Percentiles rank a stretch among this genome's conserved stretches.
Evolutionary conservation across 768 basidiomycete genomes (phyloP).

Genomic region (Terana coerulea): DNA sequence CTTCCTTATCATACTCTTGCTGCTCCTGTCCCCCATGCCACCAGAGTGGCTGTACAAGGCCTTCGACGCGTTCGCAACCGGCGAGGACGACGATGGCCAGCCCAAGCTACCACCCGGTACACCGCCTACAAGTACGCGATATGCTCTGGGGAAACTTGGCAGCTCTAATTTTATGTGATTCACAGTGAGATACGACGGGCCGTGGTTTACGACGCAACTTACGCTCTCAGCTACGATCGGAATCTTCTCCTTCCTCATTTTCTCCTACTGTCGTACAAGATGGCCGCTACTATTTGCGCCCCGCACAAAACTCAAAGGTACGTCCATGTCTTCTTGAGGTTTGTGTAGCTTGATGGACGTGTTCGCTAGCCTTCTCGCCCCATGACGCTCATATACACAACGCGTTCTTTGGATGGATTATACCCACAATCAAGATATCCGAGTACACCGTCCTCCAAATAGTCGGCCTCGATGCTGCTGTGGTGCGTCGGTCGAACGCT

Average conservation of each 20-base stretch:
- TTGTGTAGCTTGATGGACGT: slow-evolving; percentile 3
- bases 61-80: not conserved
- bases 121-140: slow-evolving; percentile 56
- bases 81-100: not conserved
- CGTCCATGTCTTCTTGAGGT: slow-evolving; percentile 13
- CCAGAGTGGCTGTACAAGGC: not conserved
- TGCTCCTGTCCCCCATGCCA: not conserved
- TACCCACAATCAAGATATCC: slow-evolving; percentile 86
- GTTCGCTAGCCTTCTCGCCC: slow-evolving; percentile 77
- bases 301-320: slow-evolving; percentile 91
- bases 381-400: slow-evolving; percentile 87
- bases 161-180: not conserved
- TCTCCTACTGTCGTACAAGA: slow-evolving; percentile 83
- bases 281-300: slow-evolving; percentile 93
- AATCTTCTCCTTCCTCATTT: slow-evolving; percentile 73
- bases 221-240: slow-evolving; percentile 76
- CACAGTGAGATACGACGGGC: slow-evolving; percentile 80
- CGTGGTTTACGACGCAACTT: slow-evolving; percentile 94
- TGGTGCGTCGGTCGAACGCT: slow-evolving; percentile 50
- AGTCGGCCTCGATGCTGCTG: slow-evolving; percentile 94
- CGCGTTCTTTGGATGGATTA: slow-evolving; percentile 93
- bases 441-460: slow-evolving; percentile 95
- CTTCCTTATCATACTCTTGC: not conserved
- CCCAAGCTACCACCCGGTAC: slow-evolving; percentile 50
- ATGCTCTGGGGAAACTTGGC: slow-evolving; percentile 12